These are phyloP conservation scores for Ormosia semicastrata DNA, from an alignment of 306 rosid species.

Conservation along the genomic window DNA sequence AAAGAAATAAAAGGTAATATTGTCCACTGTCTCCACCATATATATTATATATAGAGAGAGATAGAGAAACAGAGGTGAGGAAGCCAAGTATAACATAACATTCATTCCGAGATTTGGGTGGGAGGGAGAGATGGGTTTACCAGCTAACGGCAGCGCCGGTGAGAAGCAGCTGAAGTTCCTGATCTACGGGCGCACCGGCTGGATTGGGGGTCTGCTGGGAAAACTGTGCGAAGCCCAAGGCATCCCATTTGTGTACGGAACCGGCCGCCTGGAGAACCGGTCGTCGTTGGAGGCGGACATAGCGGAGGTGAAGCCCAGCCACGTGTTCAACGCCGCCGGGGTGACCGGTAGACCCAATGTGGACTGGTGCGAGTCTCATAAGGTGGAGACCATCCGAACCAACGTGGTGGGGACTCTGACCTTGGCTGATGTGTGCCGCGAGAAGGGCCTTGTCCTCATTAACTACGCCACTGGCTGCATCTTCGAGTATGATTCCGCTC, in stretches of 20 bases:
- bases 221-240: constrained; percentile 57
- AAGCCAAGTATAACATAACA: background rate
- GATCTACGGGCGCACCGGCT: constrained; percentile 83
- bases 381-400: constrained; percentile 79
- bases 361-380: constrained; percentile 94
- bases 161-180: constrained; percentile 54
- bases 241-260: constrained; percentile 50
- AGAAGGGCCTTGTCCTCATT: constrained; percentile 53
- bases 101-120: background rate
- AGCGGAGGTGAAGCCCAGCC: constrained; percentile 58
- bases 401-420: constrained; percentile 81
- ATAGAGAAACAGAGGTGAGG: background rate
- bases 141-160: constrained; percentile 44
- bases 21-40: background rate
- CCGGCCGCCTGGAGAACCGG: constrained; percentile 77
- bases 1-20: background rate
- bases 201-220: constrained; percentile 88
- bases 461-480: constrained; percentile 93
- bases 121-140: constrained; percentile 53
- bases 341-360: constrained; percentile 94
- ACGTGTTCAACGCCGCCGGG: constrained; percentile 92
- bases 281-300: constrained; percentile 66
- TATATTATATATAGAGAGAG: background rate
- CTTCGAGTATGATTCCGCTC: constrained; percentile 72
- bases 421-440: constrained; percentile 73